Evolutionary conservation across 2,329 filamentous ascomycete genomes (phyloP), one percentile per base, ranked within the genome.

Genomic region (Capronia epimyces): DNA sequence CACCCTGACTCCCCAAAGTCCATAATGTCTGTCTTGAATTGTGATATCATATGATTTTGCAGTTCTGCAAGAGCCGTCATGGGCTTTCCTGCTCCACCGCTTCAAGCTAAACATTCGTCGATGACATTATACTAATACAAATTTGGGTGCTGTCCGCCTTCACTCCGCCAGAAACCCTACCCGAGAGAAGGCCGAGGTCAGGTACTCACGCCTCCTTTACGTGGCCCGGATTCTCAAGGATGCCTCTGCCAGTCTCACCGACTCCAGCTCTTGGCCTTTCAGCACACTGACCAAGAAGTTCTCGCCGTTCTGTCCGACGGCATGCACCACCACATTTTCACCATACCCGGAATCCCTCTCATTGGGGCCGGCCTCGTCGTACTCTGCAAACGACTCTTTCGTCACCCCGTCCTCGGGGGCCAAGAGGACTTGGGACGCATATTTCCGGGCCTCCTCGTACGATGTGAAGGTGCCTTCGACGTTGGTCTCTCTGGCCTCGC

Each of bases 251-350:
- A 65, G 21, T 46, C 55, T 58, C 27, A 64, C 63, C 34, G 52
- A 58, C 47, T 63, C 59, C 50, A 65, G 46, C 37, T 58, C 62
- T 44, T 64, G 59, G 16, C 52, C 60, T 50, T 62, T 58, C 13
- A 66, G 46, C 3, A 66, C 61, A 52, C 58, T 63, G 34, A 66
- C 57, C 16, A 64, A 37, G 29, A 60, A 58, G 29, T 66, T 65
- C 37, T 61, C 60, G 21, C 64, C 62, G 31, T 62, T 57, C 0
- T 59, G 37, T 1, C 60, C 55, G 1, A 61, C 55, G 2, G 64
- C 64, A 57, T 64, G 64, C 24, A 66, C 63, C 18, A 66, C 25
- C 8, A 66, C 64, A 58, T 66, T 65, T 41, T 65, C 63, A 1
- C 64, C 63, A 53, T 59, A 65, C 15, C 62, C 64, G 25, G 62